Percentiles rank a stretch among this genome's conserved stretches.
These are phyloP conservation scores for Vararia minispora DNA, from an alignment of 768 basidiomycete species.

Conservation along the genomic window DNA sequence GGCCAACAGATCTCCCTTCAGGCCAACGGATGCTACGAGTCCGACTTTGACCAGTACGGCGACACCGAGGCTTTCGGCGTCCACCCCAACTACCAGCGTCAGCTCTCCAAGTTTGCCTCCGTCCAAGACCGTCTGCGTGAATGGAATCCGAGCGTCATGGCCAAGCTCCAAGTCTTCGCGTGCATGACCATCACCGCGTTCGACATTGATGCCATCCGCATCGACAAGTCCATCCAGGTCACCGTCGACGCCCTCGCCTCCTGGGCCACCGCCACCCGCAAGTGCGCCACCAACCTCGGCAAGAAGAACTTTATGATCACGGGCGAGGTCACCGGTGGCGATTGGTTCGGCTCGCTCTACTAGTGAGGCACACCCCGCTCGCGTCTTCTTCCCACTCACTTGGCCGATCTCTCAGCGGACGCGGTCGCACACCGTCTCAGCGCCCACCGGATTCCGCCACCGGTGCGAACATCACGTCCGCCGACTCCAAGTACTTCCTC, in stretches of 20 bases:
- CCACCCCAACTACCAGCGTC: constrained; percentile 88
- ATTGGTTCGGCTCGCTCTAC: constrained; percentile 82
- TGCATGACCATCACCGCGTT: constrained; percentile 84
- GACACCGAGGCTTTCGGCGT: constrained; percentile 98
- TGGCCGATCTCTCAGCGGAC: constrained; percentile 61
- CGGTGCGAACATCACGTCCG: constrained; percentile 55
- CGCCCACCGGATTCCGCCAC: constrained; percentile 54
- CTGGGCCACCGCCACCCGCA: constrained; percentile 66
- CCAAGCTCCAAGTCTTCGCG: constrained; percentile 64
- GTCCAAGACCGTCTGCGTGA: constrained; percentile 94
- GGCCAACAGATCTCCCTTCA: constrained; percentile 51
- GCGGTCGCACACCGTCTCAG: constrained; percentile 73
- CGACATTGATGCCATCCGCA: constrained; percentile 89
- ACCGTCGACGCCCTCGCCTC: constrained; percentile 68
- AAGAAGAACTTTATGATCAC: constrained; percentile 88
- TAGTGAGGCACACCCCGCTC: constrained; percentile 33
- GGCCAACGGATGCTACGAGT: constrained; percentile 59
- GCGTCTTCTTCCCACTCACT: not conserved
- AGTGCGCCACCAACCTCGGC: constrained; percentile 57
- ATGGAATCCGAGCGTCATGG: constrained; percentile 75
- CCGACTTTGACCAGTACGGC: constrained; percentile 92
- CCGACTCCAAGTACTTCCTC: constrained; percentile 67
- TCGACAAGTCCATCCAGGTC: constrained; percentile 91
- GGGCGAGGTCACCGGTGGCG: constrained; percentile 91
- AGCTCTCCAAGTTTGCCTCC: constrained; percentile 89